phyloP scores from a whole-genome alignment of 2,329 filamentous ascomycete genomes.

The Lasiodiplodia theobromae region DNA sequence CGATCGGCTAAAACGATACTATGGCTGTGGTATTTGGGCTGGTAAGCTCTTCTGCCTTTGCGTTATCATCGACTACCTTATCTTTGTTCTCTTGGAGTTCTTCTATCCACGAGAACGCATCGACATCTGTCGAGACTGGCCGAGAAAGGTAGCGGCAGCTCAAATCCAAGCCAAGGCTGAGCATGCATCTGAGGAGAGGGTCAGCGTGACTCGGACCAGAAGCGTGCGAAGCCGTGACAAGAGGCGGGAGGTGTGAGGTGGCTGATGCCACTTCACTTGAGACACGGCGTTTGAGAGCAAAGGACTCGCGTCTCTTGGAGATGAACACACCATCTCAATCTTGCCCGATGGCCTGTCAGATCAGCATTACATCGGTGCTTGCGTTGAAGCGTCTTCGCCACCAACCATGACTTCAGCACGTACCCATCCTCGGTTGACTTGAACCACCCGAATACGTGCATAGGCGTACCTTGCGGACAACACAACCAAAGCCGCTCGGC shows the following conservation, averaged over 20 bases:
- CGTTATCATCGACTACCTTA: slow-evolving; percentile 89
- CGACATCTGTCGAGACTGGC: slow-evolving; percentile 91
- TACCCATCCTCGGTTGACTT: not conserved
- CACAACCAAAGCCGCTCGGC: not conserved
- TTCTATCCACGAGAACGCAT: slow-evolving; percentile 85
- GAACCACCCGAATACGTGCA: not conserved
- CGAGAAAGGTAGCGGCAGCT: slow-evolving; percentile 67
- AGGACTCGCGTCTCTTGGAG: not conserved
- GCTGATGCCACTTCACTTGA: not conserved
- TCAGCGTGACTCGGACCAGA: not conserved
- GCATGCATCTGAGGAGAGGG: not conserved
- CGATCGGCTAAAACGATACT: slow-evolving; percentile 93
- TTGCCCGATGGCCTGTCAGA: not conserved
- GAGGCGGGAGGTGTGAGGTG: slow-evolving; percentile 3
- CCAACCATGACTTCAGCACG: slow-evolving; percentile 4
- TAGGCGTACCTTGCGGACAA: not conserved
- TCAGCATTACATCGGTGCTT: not conserved
- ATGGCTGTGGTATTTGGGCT: slow-evolving; percentile 97
- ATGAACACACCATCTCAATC: not conserved
- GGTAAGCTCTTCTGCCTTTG: slow-evolving; percentile 97
- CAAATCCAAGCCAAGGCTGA: slow-evolving; percentile 1
- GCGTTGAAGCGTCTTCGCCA: not conserved
- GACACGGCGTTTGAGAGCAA: slow-evolving; percentile 7
- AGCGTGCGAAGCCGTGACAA: slow-evolving; percentile 18
- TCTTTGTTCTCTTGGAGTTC: slow-evolving; percentile 88